Conservation (phyloP, 1,284 basidiomycete species). For the Gomphus sp. region DNA sequence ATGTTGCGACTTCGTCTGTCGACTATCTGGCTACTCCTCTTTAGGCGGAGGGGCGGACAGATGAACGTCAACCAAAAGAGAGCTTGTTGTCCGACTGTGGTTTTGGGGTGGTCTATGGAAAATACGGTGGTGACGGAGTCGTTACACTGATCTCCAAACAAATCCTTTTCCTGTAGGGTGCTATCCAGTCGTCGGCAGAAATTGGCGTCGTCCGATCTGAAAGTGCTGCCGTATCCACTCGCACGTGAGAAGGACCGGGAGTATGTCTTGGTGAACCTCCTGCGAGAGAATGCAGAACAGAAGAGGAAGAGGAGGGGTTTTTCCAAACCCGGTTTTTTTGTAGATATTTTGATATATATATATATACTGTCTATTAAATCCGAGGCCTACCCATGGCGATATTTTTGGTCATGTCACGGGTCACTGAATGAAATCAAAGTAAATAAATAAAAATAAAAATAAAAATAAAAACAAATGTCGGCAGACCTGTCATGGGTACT, state of each 20-base stretch:
- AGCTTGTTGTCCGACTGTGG: neutral
- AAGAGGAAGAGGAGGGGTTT: no score
- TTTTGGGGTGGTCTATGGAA: neutral
- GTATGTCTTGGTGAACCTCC: neutral
- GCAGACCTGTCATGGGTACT: no score
- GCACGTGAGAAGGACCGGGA: neutral
- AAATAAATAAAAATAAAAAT: no score
- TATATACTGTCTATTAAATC: no score
- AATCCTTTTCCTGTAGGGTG: neutral
- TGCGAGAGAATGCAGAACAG: no score
- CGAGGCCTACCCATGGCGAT: no score
- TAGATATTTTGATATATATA: no score
- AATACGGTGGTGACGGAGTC: neutral
- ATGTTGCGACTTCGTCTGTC: neutral
- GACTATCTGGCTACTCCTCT: neutral
- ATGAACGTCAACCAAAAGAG: conserved; percentile 8
- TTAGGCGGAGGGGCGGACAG: neutral
- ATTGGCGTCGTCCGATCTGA: neutral
- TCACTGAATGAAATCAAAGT: no score
- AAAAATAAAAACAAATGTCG: no score
- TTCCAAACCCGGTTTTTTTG: no score
- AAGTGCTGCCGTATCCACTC: neutral
- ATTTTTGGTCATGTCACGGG: no score
- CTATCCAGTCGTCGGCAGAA: neutral
- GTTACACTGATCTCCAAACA: conserved; percentile 1